Evolutionary conservation across 2,329 filamentous ascomycete genomes (phyloP).

Genomic region (Paramyrothecium sp.): DNA sequence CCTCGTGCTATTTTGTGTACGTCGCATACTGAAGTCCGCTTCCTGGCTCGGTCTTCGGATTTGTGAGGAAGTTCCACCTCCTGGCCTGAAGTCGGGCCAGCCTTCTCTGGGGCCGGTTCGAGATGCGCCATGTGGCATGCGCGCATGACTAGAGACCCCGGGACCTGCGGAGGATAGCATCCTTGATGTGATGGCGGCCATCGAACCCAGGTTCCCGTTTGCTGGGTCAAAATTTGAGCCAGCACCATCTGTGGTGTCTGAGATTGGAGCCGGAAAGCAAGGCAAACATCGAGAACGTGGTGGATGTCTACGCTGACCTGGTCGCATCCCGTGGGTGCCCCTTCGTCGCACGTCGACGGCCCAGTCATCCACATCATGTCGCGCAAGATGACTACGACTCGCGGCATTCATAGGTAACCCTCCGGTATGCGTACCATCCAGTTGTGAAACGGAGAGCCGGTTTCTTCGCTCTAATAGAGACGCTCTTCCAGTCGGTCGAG

Average conservation of each 20-base stretch:
- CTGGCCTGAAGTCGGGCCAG: too few species aligned
- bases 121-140: too few species aligned
- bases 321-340: background rate
- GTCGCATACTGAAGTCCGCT: too few species aligned
- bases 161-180: background rate
- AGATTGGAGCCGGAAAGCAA: slow-evolving; percentile 22
- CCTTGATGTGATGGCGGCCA: background rate
- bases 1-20: too few species aligned
- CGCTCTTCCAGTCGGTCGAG: too few species aligned
- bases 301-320: background rate
- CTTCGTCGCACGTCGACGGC: background rate
- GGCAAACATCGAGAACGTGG: slow-evolving; percentile 21
- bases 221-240: slow-evolving; percentile 18
- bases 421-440: background rate
- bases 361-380: background rate
- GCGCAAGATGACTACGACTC: background rate
- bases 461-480: background rate
- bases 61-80: too few species aligned
- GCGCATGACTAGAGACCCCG: background rate
- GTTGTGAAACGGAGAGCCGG: background rate
- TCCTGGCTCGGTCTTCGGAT: too few species aligned
- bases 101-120: too few species aligned
- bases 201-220: slow-evolving; percentile 3
- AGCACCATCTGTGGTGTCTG: slow-evolving; percentile 18
- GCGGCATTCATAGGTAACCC: background rate